Evolutionary conservation across 306 rosid genomes (phyloP).

Genomic region (Medicago truncatula): DNA sequence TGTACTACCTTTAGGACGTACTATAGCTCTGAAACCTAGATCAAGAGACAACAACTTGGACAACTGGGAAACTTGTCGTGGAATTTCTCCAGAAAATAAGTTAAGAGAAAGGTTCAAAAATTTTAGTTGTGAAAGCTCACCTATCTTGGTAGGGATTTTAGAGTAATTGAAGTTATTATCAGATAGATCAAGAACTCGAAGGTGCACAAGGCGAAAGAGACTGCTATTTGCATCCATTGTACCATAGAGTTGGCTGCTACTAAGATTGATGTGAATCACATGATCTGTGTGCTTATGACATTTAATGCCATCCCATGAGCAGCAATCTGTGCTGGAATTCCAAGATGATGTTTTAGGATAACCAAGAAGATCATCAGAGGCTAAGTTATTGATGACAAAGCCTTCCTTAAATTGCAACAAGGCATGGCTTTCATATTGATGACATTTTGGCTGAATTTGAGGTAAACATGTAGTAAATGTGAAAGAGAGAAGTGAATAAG

Average conservation of each 20-base stretch:
- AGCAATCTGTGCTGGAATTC: slow-evolving; percentile 38
- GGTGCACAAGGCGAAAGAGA: slow-evolving; percentile 15
- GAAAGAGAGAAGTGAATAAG: slow-evolving; percentile 9
- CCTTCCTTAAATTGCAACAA: slow-evolving; percentile 37
- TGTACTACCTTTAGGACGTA: neutral
- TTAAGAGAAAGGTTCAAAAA: slow-evolving; percentile 16
- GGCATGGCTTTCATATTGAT: slow-evolving; percentile 29
- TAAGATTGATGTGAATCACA: slow-evolving; percentile 36
- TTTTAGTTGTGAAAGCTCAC: slow-evolving; percentile 18
- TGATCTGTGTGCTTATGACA: slow-evolving; percentile 35
- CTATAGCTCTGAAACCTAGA: neutral
- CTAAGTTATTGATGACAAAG: slow-evolving; percentile 3
- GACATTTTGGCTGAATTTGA: neutral
- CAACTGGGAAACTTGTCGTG: slow-evolving; percentile 34
- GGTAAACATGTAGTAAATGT: neutral
- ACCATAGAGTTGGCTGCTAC: slow-evolving; percentile 39
- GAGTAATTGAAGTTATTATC: slow-evolving; percentile 43
- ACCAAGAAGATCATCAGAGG: slow-evolving; percentile 18
- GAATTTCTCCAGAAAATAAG: slow-evolving; percentile 22
- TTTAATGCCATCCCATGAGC: slow-evolving; percentile 43
- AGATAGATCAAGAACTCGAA: slow-evolving; percentile 36
- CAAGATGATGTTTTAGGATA: slow-evolving; percentile 42
- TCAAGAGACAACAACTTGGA: slow-evolving; percentile 29
- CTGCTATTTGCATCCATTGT: slow-evolving; percentile 20
- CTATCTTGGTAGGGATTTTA: slow-evolving; percentile 42